Percentiles rank a stretch among this genome's conserved stretches.
phyloP scores from a whole-genome alignment of 371 early-diverging fungal genomes.

The Massospora cicadina region DNA sequence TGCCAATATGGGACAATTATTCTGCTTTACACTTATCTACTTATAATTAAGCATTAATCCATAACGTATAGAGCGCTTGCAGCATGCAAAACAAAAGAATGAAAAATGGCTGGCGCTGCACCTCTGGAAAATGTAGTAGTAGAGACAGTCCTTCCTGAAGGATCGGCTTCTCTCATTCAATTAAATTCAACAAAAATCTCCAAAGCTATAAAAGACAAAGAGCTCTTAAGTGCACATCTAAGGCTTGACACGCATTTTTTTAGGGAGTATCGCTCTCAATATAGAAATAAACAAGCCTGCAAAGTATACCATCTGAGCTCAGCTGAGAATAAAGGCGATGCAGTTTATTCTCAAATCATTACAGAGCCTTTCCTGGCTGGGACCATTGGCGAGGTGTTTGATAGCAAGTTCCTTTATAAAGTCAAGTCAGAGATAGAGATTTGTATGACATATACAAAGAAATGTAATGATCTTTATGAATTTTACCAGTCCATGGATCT shows the following conservation, averaged over 20 bases:
- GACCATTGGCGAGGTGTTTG: conserved; percentile 1
- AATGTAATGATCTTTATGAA: conserved; percentile 45
- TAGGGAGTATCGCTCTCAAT: background rate
- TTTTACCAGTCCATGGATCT: conserved; percentile 41
- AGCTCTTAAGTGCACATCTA: background rate
- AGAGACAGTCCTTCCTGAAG: too few relatives aligned
- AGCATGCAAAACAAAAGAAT: too few relatives aligned
- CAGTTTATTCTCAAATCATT: background rate
- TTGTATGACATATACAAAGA: conserved; percentile 14
- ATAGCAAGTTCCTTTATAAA: background rate
- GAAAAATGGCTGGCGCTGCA: too few relatives aligned
- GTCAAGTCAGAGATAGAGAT: background rate
- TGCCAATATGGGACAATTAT: too few relatives aligned
- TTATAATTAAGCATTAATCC: too few relatives aligned
- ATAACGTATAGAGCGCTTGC: too few relatives aligned
- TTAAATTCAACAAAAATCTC: too few relatives aligned
- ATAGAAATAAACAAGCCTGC: background rate
- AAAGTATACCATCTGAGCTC: background rate
- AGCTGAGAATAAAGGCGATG: background rate
- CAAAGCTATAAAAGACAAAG: background rate
- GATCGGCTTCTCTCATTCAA: too few relatives aligned
- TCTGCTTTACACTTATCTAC: too few relatives aligned
- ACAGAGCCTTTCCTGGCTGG: background rate
- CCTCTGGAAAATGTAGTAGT: too few relatives aligned
- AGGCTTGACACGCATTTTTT: background rate